Evolutionary conservation across 768 basidiomycete species (phyloP).

Genomic region (Rossbeevera mucosa): DNA sequence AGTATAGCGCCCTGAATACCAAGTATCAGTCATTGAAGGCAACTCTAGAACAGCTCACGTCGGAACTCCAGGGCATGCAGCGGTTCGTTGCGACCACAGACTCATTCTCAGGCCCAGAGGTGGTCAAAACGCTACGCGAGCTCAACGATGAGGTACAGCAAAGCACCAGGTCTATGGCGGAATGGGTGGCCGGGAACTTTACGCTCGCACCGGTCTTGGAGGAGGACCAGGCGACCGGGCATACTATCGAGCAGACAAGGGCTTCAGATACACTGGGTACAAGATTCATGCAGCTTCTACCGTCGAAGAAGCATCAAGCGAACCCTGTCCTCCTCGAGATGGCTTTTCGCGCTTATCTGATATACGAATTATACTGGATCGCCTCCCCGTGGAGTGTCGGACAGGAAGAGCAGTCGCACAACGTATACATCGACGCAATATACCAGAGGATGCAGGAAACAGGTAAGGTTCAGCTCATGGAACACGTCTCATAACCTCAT

Average conservation of each 20-base stretch:
- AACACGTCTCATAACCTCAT: background rate
- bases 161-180: constrained; percentile 40
- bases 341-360: constrained; percentile 27
- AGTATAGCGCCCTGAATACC: constrained; percentile 7
- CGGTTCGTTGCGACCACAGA: constrained; percentile 41
- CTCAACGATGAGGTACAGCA: constrained; percentile 46
- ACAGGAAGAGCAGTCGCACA: constrained; percentile 15
- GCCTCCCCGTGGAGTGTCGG: constrained; percentile 20
- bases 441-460: constrained; percentile 31
- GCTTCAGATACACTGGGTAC: constrained; percentile 9
- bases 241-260: constrained; percentile 9
- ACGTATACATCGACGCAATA: constrained; percentile 20
- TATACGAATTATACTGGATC: constrained; percentile 18
- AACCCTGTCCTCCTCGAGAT: constrained; percentile 31
- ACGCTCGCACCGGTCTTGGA: constrained; percentile 11
- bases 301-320: constrained; percentile 20
- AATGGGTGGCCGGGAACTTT: constrained; percentile 39
- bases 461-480: constrained; percentile 24
- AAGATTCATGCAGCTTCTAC: constrained; percentile 17
- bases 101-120: constrained; percentile 40
- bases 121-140: constrained; percentile 37
- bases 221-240: background rate
- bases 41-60: constrained; percentile 36
- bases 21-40: constrained; percentile 12
- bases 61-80: constrained; percentile 41